Percentiles rank a stretch among this genome's conserved stretches.
phyloP scores from a whole-genome alignment of 2,329 filamentous ascomycete genomes.

The Claviceps cyperi region DNA sequence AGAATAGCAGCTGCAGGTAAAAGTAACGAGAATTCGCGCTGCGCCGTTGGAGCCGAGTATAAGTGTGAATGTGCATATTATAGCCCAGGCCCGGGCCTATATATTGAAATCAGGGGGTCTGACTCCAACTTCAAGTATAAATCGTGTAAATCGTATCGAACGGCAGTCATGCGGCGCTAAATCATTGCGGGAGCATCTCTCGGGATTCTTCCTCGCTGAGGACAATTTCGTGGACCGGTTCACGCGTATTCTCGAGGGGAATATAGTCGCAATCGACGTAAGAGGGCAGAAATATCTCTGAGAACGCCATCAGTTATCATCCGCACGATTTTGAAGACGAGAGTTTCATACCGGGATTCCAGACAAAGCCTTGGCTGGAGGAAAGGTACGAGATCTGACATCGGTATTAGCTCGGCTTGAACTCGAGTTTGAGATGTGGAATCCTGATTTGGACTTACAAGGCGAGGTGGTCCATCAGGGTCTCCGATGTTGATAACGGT shows the following conservation, averaged over 20 bases:
- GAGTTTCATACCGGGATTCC: constrained; percentile 53
- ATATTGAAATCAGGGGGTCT: constrained; percentile 3
- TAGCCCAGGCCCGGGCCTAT: not conserved
- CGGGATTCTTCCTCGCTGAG: constrained; percentile 65
- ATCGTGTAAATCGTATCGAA: constrained; percentile 1
- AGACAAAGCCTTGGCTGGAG: constrained; percentile 66
- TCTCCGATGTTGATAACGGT: constrained; percentile 71
- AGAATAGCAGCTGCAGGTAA: too few species aligned
- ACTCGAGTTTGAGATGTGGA: not conserved
- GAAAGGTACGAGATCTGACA: constrained; percentile 63
- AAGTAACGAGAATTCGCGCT: too few species aligned
- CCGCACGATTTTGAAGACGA: not conserved
- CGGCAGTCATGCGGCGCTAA: not conserved
- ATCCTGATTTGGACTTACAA: constrained; percentile 35
- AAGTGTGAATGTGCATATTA: not conserved
- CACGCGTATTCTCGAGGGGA: constrained; percentile 59
- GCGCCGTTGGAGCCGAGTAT: not conserved
- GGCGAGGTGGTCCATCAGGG: constrained; percentile 54
- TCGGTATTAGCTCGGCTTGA: not conserved
- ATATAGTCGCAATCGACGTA: constrained; percentile 63
- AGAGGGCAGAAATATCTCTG: constrained; percentile 69
- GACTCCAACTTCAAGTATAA: constrained; percentile 1
- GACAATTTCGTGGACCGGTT: constrained; percentile 64
- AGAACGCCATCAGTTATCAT: constrained; percentile 3
- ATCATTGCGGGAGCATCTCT: constrained; percentile 50